Base-by-base conservation (phyloP, 2,329 filamentous ascomycete species). In the Penicillium digitatum region DNA sequence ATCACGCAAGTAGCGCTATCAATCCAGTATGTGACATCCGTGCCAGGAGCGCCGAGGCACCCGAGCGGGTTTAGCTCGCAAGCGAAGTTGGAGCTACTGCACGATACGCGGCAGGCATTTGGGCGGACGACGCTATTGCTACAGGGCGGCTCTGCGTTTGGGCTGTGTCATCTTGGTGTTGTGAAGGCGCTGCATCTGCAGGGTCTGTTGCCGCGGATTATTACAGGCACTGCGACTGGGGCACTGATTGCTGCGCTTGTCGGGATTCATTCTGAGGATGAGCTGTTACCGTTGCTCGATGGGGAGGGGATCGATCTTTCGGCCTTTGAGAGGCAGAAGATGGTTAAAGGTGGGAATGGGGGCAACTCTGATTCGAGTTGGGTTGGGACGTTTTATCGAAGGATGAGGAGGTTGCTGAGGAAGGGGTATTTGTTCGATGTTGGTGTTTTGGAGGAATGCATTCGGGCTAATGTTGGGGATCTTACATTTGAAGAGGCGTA, bases 401-500 rank as follows among this genome's bases (percentile, higher is more conserved):
- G 90, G 44, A 68, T 88, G 10, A 78, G 77, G 52, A 82, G 91
- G 43, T 91, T 93, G 67, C 79, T 86, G 47, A 79, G 79, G 37
- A 87, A 92, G 62, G 91, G 91, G 0, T 90, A 95, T 67, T 88
- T 96, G 56, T 81, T 95, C 29, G 91, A 96, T 69, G 84, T 90
- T 3, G 84, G 82, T 38, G 87, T 95, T 10, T 75, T 97, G 43
- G 90, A 95, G 68, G 84, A 92, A 55, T 93, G 90, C 62, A 87
- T 96, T 14, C 82, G 87, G 54, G 85, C 87, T 14, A 95, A 96
- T 62, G 86, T 96, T 14, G 92, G 91, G 10, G 88, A 96, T 65
- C 71, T 95, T 58, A 96, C 92, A 0, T 97, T 97, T 67, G 90
- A 95, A 72, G 93, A 96, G 74, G 93, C 93, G 0, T 96, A 92